Percentiles rank a stretch among this genome's conserved stretches.
phyloP scores from a whole-genome alignment of 139 green algal species.

The Tetradesmus obliquus region DNA sequence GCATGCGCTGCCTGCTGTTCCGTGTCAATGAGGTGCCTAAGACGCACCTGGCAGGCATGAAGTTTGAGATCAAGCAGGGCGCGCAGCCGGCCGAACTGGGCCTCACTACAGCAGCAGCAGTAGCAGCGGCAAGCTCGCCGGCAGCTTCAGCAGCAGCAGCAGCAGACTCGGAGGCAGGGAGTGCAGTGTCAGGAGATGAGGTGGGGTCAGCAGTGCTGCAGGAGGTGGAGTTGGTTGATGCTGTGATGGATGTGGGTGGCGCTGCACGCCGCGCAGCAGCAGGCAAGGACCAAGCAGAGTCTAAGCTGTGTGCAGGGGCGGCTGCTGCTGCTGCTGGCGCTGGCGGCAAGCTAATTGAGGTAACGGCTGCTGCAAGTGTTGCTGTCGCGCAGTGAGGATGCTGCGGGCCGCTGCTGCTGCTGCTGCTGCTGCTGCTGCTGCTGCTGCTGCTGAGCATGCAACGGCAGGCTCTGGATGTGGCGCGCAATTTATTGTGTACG shows the following conservation, averaged over 20 bases:
- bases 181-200: neutral
- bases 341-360: neutral
- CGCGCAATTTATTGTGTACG: neutral
- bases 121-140: neutral
- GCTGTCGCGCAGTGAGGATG: neutral
- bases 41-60: neutral
- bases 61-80: neutral
- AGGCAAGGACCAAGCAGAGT: neutral
- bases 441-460: neutral
- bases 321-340: too few species aligned
- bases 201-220: neutral
- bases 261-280: too few species aligned
- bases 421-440: neutral
- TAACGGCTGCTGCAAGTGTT: neutral
- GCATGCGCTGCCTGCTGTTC: slow-evolving; percentile 23
- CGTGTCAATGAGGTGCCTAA: neutral
- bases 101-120: neutral
- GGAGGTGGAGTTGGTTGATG: neutral
- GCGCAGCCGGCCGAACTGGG: neutral
- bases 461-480: too few species aligned
- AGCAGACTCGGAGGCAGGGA: neutral
- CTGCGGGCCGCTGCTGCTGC: too few species aligned
- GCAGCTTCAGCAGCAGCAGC: neutral
- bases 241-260: neutral
- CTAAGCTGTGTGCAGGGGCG: neutral